Evolutionary conservation across 306 rosid species (phyloP).

Genomic region (Clitoria ternatea): DNA sequence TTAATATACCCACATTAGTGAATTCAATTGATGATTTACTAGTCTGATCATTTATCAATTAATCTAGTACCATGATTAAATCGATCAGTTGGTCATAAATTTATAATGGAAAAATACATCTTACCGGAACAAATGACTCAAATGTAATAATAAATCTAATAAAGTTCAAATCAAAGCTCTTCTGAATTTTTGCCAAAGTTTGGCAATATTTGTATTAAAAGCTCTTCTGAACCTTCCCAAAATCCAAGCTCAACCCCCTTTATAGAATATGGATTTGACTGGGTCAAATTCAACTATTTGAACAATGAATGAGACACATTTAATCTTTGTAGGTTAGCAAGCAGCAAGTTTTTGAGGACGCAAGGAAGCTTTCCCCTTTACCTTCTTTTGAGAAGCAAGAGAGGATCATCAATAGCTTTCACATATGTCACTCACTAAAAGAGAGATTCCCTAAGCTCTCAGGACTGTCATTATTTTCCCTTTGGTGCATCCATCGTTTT

Average conservation of each 20-base stretch:
- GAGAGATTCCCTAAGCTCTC: conserved; percentile 46
- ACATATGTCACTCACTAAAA: conserved; percentile 40
- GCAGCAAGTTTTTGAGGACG: conserved; percentile 31
- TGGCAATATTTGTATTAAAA: no score
- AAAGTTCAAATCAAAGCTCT: no score
- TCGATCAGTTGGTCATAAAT: no score
- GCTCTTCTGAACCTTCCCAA: not conserved
- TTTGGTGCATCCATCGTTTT: conserved; percentile 44
- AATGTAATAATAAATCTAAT: no score
- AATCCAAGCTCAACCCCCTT: conserved; percentile 16
- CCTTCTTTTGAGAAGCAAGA: conserved; percentile 64
- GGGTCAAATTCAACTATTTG: conserved; percentile 36
- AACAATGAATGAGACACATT: conserved; percentile 30
- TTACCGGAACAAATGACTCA: no score
- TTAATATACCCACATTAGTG: no score
- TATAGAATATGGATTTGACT: conserved; percentile 36
- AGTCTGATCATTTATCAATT: no score
- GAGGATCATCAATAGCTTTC: conserved; percentile 40
- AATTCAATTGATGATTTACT: no score
- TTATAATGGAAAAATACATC: no score
- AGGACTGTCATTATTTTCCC: conserved; percentile 31
- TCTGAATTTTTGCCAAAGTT: no score
- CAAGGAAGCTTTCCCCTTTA: conserved; percentile 53
- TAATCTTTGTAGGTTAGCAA: conserved; percentile 43
- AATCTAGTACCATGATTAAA: no score